A percentile compares a stretch with the other conserved stretches of the same genome.
These are phyloP conservation scores for Pseudogymnoascus sp. DNA, from an alignment of 2,329 filamentous ascomycete species.

Conservation along the genomic window DNA sequence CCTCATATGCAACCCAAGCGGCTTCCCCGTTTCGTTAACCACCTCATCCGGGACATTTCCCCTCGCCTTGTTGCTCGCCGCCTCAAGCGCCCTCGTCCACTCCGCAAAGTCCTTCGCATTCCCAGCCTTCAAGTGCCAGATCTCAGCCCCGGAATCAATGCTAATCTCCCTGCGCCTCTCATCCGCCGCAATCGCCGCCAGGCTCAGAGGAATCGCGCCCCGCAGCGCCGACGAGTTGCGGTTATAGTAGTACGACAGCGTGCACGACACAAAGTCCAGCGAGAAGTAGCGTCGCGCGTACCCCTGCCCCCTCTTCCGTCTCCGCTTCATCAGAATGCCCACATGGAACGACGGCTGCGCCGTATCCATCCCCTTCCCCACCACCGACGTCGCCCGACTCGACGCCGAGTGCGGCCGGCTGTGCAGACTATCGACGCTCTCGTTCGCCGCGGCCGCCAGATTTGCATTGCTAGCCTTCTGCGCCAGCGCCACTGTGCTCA, in stretches of 20 bases:
- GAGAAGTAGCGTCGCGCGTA: conserved; percentile 93
- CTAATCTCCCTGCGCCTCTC: conserved; percentile 85
- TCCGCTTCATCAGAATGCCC: conserved; percentile 78
- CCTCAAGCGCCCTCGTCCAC: conserved; percentile 81
- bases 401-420: conserved; percentile 33
- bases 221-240: conserved; percentile 85
- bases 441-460: conserved; percentile 17
- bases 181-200: conserved; percentile 86
- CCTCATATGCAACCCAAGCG: conserved; percentile 27
- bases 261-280: conserved; percentile 87
- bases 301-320: conserved; percentile 87
- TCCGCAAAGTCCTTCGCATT: conserved; percentile 78
- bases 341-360: conserved; percentile 59
- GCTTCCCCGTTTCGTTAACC: conserved; percentile 8
- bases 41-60: conserved; percentile 26
- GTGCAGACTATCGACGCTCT: conserved; percentile 50
- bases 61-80: conserved; percentile 60
- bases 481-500: conserved; percentile 16
- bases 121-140: conserved; percentile 85
- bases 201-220: conserved; percentile 82
- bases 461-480: not conserved
- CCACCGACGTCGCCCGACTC: conserved; percentile 40
- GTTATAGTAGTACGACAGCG: conserved; percentile 92
- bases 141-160: conserved; percentile 91
- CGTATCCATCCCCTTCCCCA: conserved; percentile 42